Conservation (phyloP, 805 yeast species). For the Tetrapisispora taiwanensis region DNA sequence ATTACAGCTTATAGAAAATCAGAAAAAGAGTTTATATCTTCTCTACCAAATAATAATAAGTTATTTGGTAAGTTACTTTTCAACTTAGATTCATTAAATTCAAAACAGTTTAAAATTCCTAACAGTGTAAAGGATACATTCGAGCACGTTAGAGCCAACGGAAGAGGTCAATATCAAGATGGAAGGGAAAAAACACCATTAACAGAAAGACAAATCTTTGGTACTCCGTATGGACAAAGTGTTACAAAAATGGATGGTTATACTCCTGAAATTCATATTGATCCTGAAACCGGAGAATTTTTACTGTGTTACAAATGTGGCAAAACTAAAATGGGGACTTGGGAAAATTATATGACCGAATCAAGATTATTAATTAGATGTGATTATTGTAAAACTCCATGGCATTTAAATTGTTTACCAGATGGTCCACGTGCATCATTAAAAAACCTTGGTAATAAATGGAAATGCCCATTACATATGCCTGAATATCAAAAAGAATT, state of each 20-base stretch:
- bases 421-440: conserved; percentile 63
- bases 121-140: conserved; percentile 56
- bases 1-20: conserved; percentile 14
- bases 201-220: conserved; percentile 33
- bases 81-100: conserved; percentile 48
- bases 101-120: conserved; percentile 63
- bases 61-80: conserved; percentile 51
- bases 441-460: conserved; percentile 64
- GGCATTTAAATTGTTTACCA: conserved; percentile 81
- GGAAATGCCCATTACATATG: conserved; percentile 89
- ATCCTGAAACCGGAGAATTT: conserved; percentile 50
- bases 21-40: conserved; percentile 14
- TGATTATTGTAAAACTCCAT: conserved; percentile 70
- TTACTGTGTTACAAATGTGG: conserved; percentile 70
- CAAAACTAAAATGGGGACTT: conserved; percentile 46
- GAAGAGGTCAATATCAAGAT: conserved; percentile 61
- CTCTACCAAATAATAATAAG: conserved; percentile 11
- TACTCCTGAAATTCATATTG: conserved; percentile 56
- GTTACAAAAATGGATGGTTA: conserved; percentile 25
- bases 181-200: conserved; percentile 39
- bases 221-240: conserved; percentile 35
- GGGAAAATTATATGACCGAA: conserved; percentile 31
- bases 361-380: conserved; percentile 57
- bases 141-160: conserved; percentile 58
- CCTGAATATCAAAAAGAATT: not conserved